Base-by-base conservation (phyloP, 73 alveolate species). In the Effrenium voratum region DNA sequence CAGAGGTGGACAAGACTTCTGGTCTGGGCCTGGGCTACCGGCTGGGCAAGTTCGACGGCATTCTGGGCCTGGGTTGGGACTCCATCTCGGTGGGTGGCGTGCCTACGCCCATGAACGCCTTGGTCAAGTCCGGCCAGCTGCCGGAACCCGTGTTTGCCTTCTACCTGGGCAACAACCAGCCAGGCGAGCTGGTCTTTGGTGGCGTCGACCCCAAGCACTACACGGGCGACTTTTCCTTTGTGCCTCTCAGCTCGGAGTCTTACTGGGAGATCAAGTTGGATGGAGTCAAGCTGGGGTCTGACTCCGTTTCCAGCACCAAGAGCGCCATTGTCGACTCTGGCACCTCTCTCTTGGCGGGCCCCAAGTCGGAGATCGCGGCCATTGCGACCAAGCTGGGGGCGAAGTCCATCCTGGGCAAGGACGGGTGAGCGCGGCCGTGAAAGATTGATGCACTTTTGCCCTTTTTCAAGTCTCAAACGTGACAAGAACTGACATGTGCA, bases 51-150 rank as follows among this genome's bases (percentile, higher is more conserved):
- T 93, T 99, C 96, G 99, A 99, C 94, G 99, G 99, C 63, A 99
- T 99, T 98, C 99, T 99, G 75, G 99, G 99, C 55, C 95, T 99
- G 70, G 99, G 99, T 41, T 99, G 99, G 94, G 99, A 92, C 38
- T 59, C 99, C 84, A 99, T 99, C 95, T 99, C 99, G 22, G 99
- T 99, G 44, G 99, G 99, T 50, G 82, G 79, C 43, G 98, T 94
- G 76, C 55, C 76, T 91, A 99, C 99, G 50, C 99, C 99, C 94
- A 99, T 99, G 93, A 57, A 50, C 32, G 90, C 98, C 68, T 19
- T 93, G 98, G 92, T 93, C 68, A 46, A 66, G 57, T 52, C 83
- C 2, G 93, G 93, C 43, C 70, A 90, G 88, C 60, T 90, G 87
- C 97, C 97, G 32, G 57, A 90, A 76, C 85, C 85, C 40, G 80